A percentile compares a stretch with the other conserved stretches of the same genome.
These are phyloP conservation scores for Tetrapisispora iriomotensis DNA, from an alignment of 805 yeast species.

Conservation along the genomic window DNA sequence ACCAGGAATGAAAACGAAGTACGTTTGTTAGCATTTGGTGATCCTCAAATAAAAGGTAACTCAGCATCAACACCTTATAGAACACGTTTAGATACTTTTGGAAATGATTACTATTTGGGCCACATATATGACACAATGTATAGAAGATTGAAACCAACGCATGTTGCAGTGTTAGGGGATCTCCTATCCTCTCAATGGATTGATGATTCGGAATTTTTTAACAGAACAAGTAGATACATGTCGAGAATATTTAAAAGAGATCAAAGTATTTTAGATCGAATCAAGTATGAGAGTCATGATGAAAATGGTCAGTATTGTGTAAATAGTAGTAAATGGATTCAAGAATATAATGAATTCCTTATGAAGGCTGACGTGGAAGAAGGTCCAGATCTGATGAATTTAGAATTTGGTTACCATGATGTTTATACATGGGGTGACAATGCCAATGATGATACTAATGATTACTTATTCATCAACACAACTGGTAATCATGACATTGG, in stretches of 20 bases:
- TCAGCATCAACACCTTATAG: conserved; percentile 62
- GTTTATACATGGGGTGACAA: conserved; percentile 57
- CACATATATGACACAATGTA: conserved; percentile 68
- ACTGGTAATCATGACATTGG: conserved; percentile 97
- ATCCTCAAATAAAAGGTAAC: conserved; percentile 92
- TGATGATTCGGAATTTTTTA: conserved; percentile 71
- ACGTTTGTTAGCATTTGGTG: conserved; percentile 77
- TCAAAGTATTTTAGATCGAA: conserved; percentile 44
- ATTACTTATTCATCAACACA: conserved; percentile 68
- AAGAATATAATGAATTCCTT: conserved; percentile 15
- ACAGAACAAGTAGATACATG: conserved; percentile 65
- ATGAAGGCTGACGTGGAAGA: background rate
- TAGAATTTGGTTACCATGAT: conserved; percentile 44
- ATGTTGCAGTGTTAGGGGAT: conserved; percentile 88
- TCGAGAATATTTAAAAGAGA: conserved; percentile 61
- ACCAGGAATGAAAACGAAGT: conserved; percentile 19
- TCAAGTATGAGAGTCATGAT: conserved; percentile 27
- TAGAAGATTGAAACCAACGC: conserved; percentile 56
- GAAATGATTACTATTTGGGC: conserved; percentile 83
- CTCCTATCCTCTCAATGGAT: conserved; percentile 93
- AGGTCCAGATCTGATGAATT: conserved; percentile 15
- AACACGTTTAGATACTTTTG: conserved; percentile 72
- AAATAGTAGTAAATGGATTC: conserved; percentile 24
- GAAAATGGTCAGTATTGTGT: conserved; percentile 19
- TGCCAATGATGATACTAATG: conserved; percentile 36